These are phyloP conservation scores for Beta vulgaris DNA, from an alignment of 148 eudicot species.

Conservation along the genomic window DNA sequence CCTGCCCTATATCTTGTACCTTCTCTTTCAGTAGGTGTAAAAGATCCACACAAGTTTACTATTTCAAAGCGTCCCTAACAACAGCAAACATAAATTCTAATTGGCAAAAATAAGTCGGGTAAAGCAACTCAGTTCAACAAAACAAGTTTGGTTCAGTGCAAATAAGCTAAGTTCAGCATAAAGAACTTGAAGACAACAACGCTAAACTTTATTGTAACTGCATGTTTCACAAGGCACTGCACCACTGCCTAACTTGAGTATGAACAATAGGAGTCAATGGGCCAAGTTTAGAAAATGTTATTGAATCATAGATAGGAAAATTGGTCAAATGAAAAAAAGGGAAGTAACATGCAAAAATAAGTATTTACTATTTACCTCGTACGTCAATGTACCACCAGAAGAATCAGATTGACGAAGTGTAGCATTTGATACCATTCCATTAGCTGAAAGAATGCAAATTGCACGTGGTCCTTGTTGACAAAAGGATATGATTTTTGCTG, in stretches of 20 bases:
- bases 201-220: too few relatives aligned
- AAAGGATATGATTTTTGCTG: constrained; percentile 48
- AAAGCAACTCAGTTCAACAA: too few relatives aligned
- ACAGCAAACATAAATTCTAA: too few relatives aligned
- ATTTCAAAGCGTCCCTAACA: constrained; percentile 72
- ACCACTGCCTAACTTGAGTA: not conserved
- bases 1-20: constrained; percentile 50
- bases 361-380: constrained; percentile 44
- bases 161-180: too few relatives aligned
- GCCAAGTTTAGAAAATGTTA: not conserved
- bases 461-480: constrained; percentile 57
- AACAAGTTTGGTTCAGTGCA: too few relatives aligned
- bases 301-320: not conserved
- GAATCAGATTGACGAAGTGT: constrained; percentile 47
- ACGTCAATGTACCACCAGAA: constrained; percentile 56
- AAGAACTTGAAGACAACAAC: too few relatives aligned
- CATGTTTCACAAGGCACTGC: not conserved
- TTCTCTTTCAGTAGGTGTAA: constrained; percentile 57
- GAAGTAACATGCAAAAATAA: not conserved
- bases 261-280: not conserved
- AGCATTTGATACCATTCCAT: constrained; percentile 51
- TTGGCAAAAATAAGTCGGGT: too few relatives aligned
- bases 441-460: constrained; percentile 52
- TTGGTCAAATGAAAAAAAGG: not conserved
- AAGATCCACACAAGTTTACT: constrained; percentile 65